phyloP scores from a whole-genome alignment of 139 green algal species.

The Asterochloris erici region DNA sequence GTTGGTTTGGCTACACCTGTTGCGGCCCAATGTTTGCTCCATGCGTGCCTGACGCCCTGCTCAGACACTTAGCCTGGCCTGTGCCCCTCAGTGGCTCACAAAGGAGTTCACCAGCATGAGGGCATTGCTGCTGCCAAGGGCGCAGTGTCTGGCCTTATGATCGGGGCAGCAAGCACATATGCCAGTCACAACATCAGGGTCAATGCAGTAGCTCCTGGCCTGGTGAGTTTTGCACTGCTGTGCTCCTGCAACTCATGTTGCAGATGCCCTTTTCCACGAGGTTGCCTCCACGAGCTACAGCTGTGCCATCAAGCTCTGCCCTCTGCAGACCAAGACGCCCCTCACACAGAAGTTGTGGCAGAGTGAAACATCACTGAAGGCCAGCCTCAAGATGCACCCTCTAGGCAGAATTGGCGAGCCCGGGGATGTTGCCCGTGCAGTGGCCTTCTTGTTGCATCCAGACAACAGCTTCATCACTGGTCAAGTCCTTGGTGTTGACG shows the following conservation, averaged over 20 bases:
- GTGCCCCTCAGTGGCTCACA: constrained; percentile 35
- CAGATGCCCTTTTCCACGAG: neutral
- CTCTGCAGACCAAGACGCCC: constrained; percentile 19
- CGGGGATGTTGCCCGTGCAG: constrained; percentile 61
- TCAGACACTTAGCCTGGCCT: neutral
- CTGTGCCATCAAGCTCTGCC: neutral
- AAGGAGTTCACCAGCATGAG: constrained; percentile 77
- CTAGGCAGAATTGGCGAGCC: constrained; percentile 71
- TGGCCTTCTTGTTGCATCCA: constrained; percentile 70
- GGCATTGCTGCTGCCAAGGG: constrained; percentile 82
- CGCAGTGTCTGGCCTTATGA: constrained; percentile 55
- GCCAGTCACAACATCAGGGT: constrained; percentile 77
- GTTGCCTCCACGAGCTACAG: neutral
- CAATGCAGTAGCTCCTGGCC: constrained; percentile 76
- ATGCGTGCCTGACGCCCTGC: too few species aligned
- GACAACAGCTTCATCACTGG: constrained; percentile 66
- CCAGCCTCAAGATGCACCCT: constrained; percentile 62
- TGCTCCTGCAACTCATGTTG: neutral
- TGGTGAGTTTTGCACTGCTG: constrained; percentile 28
- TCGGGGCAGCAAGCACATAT: constrained; percentile 68
- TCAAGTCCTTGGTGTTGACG: constrained; percentile 60
- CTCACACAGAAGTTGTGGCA: constrained; percentile 59
- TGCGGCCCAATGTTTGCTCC: too few species aligned
- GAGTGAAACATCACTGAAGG: constrained; percentile 52
- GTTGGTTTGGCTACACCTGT: too few species aligned